phyloP scores from a whole-genome alignment of 2,329 filamentous ascomycete genomes.

The Alternaria infectoria region DNA sequence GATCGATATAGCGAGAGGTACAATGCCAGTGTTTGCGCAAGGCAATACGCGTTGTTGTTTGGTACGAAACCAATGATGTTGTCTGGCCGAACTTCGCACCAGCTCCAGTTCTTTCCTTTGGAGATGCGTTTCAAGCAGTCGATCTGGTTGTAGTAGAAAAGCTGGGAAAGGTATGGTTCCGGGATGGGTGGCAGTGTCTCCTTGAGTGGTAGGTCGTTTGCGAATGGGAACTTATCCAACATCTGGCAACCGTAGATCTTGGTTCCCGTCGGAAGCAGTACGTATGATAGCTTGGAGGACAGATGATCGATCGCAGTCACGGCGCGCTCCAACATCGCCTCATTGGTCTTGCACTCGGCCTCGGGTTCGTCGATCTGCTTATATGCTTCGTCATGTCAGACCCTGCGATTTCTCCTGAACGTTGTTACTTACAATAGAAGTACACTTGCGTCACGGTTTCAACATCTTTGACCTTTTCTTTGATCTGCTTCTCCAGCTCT shows the following conservation, averaged over 20 bases:
- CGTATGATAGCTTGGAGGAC: slow-evolving; percentile 35
- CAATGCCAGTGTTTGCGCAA: slow-evolving; percentile 47
- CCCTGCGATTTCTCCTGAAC: neutral
- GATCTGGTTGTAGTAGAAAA: slow-evolving; percentile 53
- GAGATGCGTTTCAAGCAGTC: slow-evolving; percentile 48
- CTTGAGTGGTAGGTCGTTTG: slow-evolving; percentile 36
- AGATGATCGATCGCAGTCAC: slow-evolving; percentile 42
- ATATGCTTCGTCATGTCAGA: slow-evolving; percentile 28
- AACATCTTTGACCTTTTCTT: slow-evolving; percentile 43
- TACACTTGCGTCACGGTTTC: slow-evolving; percentile 51
- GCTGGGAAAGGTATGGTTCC: slow-evolving; percentile 43
- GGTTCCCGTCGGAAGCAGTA: slow-evolving; percentile 46
- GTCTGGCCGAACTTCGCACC: slow-evolving; percentile 51
- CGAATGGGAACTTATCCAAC: slow-evolving; percentile 46
- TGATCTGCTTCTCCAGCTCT: slow-evolving; percentile 43
- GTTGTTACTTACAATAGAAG: slow-evolving; percentile 43
- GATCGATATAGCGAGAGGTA: slow-evolving; percentile 48
- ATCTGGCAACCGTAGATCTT: slow-evolving; percentile 50
- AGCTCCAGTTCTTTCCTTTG: slow-evolving; percentile 49
- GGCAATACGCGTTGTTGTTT: slow-evolving; percentile 50
- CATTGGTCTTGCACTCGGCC: slow-evolving; percentile 44
- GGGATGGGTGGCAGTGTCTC: slow-evolving; percentile 43
- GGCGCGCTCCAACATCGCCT: slow-evolving; percentile 47
- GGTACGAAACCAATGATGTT: slow-evolving; percentile 53
- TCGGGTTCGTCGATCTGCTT: slow-evolving; percentile 38